Conservation (phyloP, 805 yeast species). For the Tetrapisispora namnaoensis region DNA sequence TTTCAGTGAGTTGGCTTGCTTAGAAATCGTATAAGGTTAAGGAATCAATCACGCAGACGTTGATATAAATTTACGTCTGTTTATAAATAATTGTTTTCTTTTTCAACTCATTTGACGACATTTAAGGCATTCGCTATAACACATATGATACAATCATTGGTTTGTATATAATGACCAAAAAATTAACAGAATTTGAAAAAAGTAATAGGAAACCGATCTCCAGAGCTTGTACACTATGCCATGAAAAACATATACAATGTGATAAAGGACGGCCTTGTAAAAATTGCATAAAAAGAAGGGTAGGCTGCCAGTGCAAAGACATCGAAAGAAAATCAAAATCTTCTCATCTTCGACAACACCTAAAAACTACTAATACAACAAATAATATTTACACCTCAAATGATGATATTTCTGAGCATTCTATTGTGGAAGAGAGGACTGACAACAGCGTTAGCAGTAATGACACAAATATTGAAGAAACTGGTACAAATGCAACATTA, state of each 20-base stretch:
- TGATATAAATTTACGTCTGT: neutral
- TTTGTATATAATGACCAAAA: conserved; percentile 5
- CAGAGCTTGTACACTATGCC: conserved; percentile 67
- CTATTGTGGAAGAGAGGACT: no score
- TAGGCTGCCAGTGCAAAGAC: conserved; percentile 48
- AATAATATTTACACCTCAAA: no score
- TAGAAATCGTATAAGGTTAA: no score
- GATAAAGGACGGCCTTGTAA: conserved; percentile 57
- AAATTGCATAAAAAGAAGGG: conserved; percentile 55
- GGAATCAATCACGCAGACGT: neutral
- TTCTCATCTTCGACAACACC: neutral
- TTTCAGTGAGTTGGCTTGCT: no score
- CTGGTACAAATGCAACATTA: neutral
- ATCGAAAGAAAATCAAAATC: conserved; percentile 27
- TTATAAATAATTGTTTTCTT: neutral
- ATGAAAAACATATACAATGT: conserved; percentile 64
- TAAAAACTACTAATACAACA: neutral
- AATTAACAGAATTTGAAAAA: conserved; percentile 37
- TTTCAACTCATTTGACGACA: neutral
- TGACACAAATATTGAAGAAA: neutral
- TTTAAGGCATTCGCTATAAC: neutral
- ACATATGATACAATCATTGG: neutral
- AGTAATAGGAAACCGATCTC: conserved; percentile 49
- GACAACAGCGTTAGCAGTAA: neutral
- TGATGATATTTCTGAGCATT: neutral